A percentile compares a stretch with the other conserved stretches of the same genome.
Evolutionary conservation across 2,329 filamentous ascomycete species (phyloP).

Genomic region (Ophiostoma fasciatum): DNA sequence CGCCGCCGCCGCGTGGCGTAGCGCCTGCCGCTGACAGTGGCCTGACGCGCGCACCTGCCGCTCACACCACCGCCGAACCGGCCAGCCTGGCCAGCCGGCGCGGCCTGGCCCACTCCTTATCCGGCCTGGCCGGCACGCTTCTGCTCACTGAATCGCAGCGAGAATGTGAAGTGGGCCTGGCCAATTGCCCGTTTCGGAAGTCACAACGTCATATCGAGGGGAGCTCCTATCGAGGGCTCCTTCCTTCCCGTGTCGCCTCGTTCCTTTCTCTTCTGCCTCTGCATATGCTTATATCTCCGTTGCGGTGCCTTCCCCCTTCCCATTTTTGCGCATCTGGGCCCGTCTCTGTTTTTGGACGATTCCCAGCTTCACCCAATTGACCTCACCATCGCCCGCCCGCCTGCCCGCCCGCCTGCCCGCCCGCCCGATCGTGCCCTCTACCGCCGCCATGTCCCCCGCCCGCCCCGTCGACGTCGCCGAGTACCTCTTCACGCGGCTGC

Average conservation of each 20-base stretch:
- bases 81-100: neutral
- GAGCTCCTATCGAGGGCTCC: neutral
- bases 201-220: constrained; percentile 5
- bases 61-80: no score
- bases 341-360: no score
- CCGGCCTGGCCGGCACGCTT: no score
- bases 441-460: constrained; percentile 10
- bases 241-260: neutral
- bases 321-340: no score
- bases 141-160: no score
- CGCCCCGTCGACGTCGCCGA: constrained; percentile 36
- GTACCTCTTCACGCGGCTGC: constrained; percentile 34
- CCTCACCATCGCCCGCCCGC: no score
- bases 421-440: no score
- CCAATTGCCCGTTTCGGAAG: no score
- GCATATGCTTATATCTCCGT: neutral
- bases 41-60: neutral
- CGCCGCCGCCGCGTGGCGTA: neutral
- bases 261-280: neutral
- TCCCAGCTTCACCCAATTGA: no score
- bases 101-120: no score
- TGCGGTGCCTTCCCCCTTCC: neutral
- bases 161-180: no score
- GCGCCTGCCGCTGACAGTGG: neutral
- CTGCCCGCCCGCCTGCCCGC: no score